Base-by-base conservation (phyloP, 371 early-diverging fungal genomes). In the Haplosporangium sp. region DNA sequence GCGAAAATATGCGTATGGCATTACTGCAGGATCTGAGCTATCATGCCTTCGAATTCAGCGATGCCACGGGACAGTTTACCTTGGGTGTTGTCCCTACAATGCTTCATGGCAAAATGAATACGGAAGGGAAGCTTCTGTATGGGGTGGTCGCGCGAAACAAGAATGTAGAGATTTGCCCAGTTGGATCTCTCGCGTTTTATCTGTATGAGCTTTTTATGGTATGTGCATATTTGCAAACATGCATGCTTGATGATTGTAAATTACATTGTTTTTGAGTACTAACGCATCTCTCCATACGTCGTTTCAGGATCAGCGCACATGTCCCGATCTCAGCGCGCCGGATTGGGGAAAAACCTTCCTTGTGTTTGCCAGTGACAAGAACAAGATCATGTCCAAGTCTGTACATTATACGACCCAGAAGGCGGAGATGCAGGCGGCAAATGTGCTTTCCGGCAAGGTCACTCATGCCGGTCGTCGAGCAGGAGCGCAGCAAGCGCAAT, bases 71-170 rank as follows among this genome's bases (percentile, higher is more conserved):
- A 20, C 69, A 62, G 47, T 69, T 58, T 16, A 43, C 56, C 18
- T 23, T 64, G 18, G 68, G 68, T 8, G 29, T 74, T 50, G 57
- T 64, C 41, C 53, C 64, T 0, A 41, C 57, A 18, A 64, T 64
- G 61, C 16, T 64, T 14, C 61, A 60, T 40, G 69, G 68, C 55
- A 74, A 61, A 18, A 74, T 29, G 23, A 66, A 54, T 6, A 5
- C 37, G 0, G 63, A 58, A 12, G 61, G 68, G 7, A 43, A 64
- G 6, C 5, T 45, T 40, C 21, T 14, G 5, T 64, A 59, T 42
- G 64, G 64, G 0, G 68, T 68, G 10, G 65, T 59, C 46, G 73
- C 66, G 8, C 23, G 63, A 11, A 69, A 69, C 40, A 60, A 67
- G 21, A 60, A 67, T 13, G 61, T 67, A 0, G 55, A 67, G 50